phyloP scores from a whole-genome alignment of 2,329 filamentous ascomycete genomes.

The Phyllosticta ampelicida region DNA sequence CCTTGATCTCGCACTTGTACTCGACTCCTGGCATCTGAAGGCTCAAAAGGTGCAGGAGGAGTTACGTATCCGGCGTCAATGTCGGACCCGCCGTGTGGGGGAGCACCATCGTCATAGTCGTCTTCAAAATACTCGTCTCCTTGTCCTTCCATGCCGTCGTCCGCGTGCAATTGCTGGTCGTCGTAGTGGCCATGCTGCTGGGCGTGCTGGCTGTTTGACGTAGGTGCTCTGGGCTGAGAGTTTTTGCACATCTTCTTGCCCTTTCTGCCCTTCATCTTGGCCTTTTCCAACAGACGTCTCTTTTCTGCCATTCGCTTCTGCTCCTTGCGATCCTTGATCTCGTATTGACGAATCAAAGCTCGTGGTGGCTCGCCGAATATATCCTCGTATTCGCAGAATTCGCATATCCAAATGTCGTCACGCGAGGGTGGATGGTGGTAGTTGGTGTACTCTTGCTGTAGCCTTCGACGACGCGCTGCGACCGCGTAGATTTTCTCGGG shows the following conservation, averaged over 20 bases:
- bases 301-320: conserved; percentile 80
- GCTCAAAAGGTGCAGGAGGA: conserved; percentile 4
- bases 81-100: conserved; percentile 3
- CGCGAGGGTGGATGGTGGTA: conserved; percentile 57
- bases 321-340: conserved; percentile 82
- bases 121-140: conserved; percentile 8
- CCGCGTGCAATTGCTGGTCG: conserved; percentile 5
- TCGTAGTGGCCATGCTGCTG: conserved; percentile 8
- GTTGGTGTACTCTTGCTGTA: conserved; percentile 67
- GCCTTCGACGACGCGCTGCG: conserved; percentile 67
- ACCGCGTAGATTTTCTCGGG: conserved; percentile 60
- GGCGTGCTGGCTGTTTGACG: conserved; percentile 1
- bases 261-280: conserved; percentile 86
- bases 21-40: conserved; percentile 1
- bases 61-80: conserved; percentile 4
- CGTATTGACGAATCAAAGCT: conserved; percentile 81
- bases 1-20: background rate
- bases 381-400: conserved; percentile 95
- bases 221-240: conserved; percentile 21
- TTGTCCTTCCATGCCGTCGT: conserved; percentile 7
- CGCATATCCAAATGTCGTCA: conserved; percentile 87
- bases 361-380: conserved; percentile 84
- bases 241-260: conserved; percentile 71
- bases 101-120: conserved; percentile 4
- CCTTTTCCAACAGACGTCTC: conserved; percentile 74